These are phyloP conservation scores for Colletotrichum trifolii DNA, from an alignment of 2,329 filamentous ascomycete genomes.

Conservation along the genomic window DNA sequence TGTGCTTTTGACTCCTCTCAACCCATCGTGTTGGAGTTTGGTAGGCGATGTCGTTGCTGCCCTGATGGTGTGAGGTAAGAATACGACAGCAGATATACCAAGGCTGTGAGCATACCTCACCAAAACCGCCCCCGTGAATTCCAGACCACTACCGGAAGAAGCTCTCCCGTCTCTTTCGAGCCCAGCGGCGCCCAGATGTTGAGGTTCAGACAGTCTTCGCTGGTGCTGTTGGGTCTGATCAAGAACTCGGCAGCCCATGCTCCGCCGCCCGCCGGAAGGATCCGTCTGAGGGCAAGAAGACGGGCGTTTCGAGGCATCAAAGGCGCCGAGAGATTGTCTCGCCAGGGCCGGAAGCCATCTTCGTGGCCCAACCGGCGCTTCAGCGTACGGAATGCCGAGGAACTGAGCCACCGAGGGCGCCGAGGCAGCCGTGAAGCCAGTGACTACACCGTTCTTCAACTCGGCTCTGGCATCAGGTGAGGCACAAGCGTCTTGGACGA, in stretches of 20 bases:
- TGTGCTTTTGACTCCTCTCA: conserved; percentile 53
- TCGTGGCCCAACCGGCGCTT: conserved; percentile 41
- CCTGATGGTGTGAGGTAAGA: background rate
- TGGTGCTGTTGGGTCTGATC: conserved; percentile 22
- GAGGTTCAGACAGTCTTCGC: conserved; percentile 57
- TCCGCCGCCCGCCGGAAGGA: conserved; percentile 1
- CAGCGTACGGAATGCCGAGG: conserved; percentile 47
- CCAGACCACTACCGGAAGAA: conserved; percentile 59
- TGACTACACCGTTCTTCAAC: background rate
- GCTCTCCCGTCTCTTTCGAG: conserved; percentile 46
- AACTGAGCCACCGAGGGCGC: conserved; percentile 42
- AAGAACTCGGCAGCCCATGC: conserved; percentile 11
- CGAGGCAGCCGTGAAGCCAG: conserved; percentile 9
- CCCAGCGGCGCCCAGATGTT: conserved; percentile 57
- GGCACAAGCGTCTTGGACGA: conserved; percentile 1
- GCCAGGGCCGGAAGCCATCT: conserved; percentile 38
- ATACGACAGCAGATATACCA: too few relatives aligned
- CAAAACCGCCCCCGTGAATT: conserved; percentile 57
- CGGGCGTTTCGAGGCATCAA: background rate
- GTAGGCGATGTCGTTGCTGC: conserved; percentile 3
- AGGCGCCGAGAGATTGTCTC: conserved; percentile 38
- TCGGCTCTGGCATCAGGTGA: background rate
- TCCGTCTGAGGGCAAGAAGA: conserved; percentile 10
- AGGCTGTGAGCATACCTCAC: conserved; percentile 25
- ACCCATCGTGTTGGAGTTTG: conserved; percentile 39